Percentiles rank a stretch among this genome's conserved stretches.
phyloP scores from a whole-genome alignment of 2,329 filamentous ascomycete genomes.

The Teratosphaeria destructans region DNA sequence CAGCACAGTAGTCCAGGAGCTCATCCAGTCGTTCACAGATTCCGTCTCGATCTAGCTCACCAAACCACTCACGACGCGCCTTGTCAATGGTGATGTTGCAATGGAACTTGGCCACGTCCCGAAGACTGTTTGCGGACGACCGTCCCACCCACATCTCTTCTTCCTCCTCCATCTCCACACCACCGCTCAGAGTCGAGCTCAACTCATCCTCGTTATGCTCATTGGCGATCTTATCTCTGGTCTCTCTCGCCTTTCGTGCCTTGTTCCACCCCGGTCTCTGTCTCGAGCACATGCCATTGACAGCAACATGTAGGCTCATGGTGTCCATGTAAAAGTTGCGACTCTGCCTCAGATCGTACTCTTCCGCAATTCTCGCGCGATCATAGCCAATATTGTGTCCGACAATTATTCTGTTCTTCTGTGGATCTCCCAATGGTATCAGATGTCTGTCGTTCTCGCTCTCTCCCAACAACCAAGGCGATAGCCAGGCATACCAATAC shows the following conservation, averaged over 20 bases:
- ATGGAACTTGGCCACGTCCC: slow-evolving; percentile 94
- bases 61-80: slow-evolving; percentile 73
- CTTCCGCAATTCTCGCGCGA: slow-evolving; percentile 74
- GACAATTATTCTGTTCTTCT: slow-evolving; percentile 64
- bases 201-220: slow-evolving; percentile 63
- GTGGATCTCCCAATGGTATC: slow-evolving; percentile 73
- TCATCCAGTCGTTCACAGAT: slow-evolving; percentile 65
- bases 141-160: slow-evolving; percentile 92
- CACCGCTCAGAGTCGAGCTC: slow-evolving; percentile 56
- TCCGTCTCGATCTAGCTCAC: slow-evolving; percentile 62
- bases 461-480: slow-evolving; percentile 85
- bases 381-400: slow-evolving; percentile 97
- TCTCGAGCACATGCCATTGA: slow-evolving; percentile 97
- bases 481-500: slow-evolving; percentile 96
- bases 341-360: slow-evolving; percentile 76
- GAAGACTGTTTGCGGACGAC: slow-evolving; percentile 88
- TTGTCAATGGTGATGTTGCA: slow-evolving; percentile 89
- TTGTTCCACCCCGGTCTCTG: slow-evolving; percentile 97
- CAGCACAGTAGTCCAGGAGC: slow-evolving; percentile 85
- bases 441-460: slow-evolving; percentile 67
- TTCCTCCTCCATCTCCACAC: slow-evolving; percentile 58
- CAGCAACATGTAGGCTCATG: slow-evolving; percentile 95
- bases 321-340: slow-evolving; percentile 86
- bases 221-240: slow-evolving; percentile 66
- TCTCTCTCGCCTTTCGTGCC: slow-evolving; percentile 79